Conservation (phyloP, 768 basidiomycete genomes). For the Amanita polypyramis region DNA sequence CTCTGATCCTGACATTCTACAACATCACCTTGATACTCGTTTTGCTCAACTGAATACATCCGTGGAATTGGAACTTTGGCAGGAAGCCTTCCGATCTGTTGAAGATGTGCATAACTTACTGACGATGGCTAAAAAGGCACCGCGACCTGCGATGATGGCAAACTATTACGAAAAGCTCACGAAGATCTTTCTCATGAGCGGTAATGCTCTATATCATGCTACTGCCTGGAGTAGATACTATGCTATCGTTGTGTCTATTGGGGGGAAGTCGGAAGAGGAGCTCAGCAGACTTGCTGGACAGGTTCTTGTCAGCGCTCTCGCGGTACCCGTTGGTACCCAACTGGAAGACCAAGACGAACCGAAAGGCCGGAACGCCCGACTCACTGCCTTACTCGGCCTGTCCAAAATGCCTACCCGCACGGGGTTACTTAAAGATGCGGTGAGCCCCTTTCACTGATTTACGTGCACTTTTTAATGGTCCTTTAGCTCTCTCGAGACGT, state of each 20-base stretch:
- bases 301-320: conserved; percentile 86
- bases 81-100: conserved; percentile 96
- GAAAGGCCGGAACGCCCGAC: conserved; percentile 59
- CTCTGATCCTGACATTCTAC: conserved; percentile 87
- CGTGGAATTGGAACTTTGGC: conserved; percentile 97
- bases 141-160: conserved; percentile 94
- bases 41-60: conserved; percentile 95
- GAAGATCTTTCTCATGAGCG: conserved; percentile 91
- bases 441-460: conserved; percentile 27
- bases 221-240: conserved; percentile 91
- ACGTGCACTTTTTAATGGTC: conserved; percentile 4
- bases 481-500: conserved; percentile 70
- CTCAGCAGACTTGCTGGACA: conserved; percentile 75
- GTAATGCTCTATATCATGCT: conserved; percentile 91
- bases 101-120: conserved; percentile 97
- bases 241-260: conserved; percentile 57
- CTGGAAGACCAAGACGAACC: conserved; percentile 35
- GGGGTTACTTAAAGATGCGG: conserved; percentile 82
- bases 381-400: conserved; percentile 81
- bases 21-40: conserved; percentile 92
- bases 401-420: conserved; percentile 75
- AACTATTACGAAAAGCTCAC: conserved; percentile 98
- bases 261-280: conserved; percentile 71
- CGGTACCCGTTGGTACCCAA: conserved; percentile 74
- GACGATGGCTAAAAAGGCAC: conserved; percentile 86